Conservation (phyloP, 2,329 filamentous ascomycete species). For the Dactylellina haptotyla region DNA sequence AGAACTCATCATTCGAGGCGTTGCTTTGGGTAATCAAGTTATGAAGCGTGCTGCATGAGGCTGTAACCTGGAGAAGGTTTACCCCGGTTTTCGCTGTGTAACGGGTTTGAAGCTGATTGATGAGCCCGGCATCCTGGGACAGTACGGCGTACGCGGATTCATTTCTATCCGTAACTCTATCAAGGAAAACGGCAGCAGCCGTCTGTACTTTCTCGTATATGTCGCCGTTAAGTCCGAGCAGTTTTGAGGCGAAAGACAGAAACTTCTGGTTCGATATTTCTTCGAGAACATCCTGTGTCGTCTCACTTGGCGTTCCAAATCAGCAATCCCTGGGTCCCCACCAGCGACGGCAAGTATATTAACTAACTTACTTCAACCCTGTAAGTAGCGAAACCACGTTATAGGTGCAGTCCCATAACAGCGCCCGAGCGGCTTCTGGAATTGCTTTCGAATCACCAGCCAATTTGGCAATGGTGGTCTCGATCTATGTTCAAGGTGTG, state of each 20-base stretch:
- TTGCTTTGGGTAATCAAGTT: conserved; percentile 26
- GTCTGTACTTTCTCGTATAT: conserved; percentile 59
- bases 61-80: conserved; percentile 8
- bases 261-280: conserved; percentile 67
- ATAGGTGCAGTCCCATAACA: conserved; percentile 66
- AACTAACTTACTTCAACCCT: conserved; percentile 23
- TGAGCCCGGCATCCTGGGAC: conserved; percentile 1
- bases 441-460: conserved; percentile 65
- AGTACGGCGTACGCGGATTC: conserved; percentile 67
- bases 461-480: conserved; percentile 8
- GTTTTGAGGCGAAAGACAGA: conserved; percentile 67
- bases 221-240: conserved; percentile 63
- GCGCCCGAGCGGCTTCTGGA: conserved; percentile 67
- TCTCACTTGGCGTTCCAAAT: conserved; percentile 62
- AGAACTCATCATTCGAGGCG: not conserved
- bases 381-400: conserved; percentile 59
- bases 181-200: conserved; percentile 54
- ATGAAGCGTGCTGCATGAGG: conserved; percentile 33
- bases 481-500: conserved; percentile 26
- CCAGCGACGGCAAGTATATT: too few relatives aligned
- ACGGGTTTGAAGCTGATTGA: conserved; percentile 5
- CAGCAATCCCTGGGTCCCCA: conserved; percentile 59
- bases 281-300: conserved; percentile 70
- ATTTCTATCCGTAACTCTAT: conserved; percentile 65
- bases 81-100: not conserved